Evolutionary conservation across 495 filamentous ascomycete genomes (phyloP).

Genomic region (Daldinia childiae): DNA sequence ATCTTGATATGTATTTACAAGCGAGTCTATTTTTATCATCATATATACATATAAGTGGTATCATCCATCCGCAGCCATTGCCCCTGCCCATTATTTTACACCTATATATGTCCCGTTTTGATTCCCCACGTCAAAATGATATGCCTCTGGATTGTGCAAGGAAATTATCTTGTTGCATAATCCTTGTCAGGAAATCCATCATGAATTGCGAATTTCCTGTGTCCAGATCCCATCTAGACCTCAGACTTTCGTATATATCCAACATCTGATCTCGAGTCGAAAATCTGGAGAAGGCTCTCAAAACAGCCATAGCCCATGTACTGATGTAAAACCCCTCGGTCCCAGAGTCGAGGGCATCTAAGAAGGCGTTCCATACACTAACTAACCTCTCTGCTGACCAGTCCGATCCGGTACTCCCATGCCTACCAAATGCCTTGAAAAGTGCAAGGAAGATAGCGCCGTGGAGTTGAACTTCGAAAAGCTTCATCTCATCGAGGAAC

Average conservation of each 20-base stretch:
- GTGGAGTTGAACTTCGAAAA: constrained; percentile 64
- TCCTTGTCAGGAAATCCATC: constrained; percentile 43
- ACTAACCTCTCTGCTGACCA: constrained; percentile 72
- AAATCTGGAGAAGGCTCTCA: constrained; percentile 59
- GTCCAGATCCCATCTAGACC: constrained; percentile 50
- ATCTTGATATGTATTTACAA: constrained; percentile 8
- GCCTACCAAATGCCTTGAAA: constrained; percentile 77
- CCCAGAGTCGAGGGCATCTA: constrained; percentile 52
- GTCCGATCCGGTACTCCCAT: constrained; percentile 70
- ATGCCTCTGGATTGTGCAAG: neutral
- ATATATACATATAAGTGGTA: constrained; percentile 22
- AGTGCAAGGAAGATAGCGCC: constrained; percentile 71
- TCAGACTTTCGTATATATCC: constrained; percentile 54
- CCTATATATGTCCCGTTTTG: constrained; percentile 2
- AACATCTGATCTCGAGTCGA: constrained; percentile 48
- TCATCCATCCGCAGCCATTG: constrained; percentile 5
- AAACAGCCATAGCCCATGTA: constrained; percentile 58
- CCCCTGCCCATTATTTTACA: constrained; percentile 6
- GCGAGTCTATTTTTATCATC: neutral
- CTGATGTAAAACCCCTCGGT: constrained; percentile 53
- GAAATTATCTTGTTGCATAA: constrained; percentile 21
- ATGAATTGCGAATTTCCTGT: constrained; percentile 50
- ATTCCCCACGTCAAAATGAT: neutral
- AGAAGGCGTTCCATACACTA: constrained; percentile 56
- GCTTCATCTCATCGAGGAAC: constrained; percentile 73